Base-by-base conservation (phyloP, 208 protist genomes). In the Lotmaria passim region DNA sequence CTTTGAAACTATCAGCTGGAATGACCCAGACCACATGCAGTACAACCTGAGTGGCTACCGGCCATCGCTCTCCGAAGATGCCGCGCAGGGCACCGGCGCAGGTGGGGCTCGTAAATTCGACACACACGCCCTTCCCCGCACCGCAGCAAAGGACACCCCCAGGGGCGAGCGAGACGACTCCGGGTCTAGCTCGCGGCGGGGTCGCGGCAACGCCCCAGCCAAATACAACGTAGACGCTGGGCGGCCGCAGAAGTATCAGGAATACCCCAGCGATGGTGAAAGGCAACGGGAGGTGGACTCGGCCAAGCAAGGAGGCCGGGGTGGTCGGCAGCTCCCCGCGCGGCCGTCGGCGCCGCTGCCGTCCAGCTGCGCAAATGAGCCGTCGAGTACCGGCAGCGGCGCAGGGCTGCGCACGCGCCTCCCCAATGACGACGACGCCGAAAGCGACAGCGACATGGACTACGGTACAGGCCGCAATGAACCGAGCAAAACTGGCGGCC, bases 31-130 rank as follows among this genome's bases (percentile, higher is more conserved):
- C 21, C 66, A 59, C 46, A 57, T 64, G 24, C 17, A 48, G 62
- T 76, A 76, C 61, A 69, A n/a, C 62, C 62, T 76, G 21, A 59
- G 41, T 19, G 47, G 62, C 44, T 65, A 65, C 44, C 59, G 59
- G 31, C 44, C 59, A 1, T 31, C 59, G 1, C 57, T 2, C 7
- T 51, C 57, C 6, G 41, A 63, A 0, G 41, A 48, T 28, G 8
- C 31, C 28, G 33, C 52, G 43, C 2, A 15, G 8, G 30, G 50
- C 30, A 33, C 28, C 50, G 28, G 50, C 7, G 28, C 14, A 3
- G 50, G 4, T 55, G 28, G 28, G 6, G 50, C 3, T 8, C 47
- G 24, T 15, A 52, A 31, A 23, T 8, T 12, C 17, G 31, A 4
- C 23, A 19, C 55, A 6, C 23, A 30, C 11, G 23, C 38, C 12